phyloP scores from a whole-genome alignment of 1,284 basidiomycete genomes.

The Heliocybe sulcata region DNA sequence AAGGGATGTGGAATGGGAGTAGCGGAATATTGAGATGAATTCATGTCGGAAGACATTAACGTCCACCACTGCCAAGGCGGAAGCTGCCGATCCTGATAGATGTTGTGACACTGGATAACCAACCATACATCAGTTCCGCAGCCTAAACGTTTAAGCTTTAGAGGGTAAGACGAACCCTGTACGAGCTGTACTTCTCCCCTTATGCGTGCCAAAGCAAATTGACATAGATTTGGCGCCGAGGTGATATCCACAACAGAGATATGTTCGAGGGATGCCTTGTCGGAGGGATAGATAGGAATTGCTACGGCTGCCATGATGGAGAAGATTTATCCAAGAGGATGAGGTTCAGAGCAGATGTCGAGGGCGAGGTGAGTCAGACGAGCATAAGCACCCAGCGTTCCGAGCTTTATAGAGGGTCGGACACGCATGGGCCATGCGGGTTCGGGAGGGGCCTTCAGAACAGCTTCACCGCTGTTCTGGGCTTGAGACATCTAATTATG shows the following conservation, averaged over 20 bases:
- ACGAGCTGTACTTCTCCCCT: neutral
- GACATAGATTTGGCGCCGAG: neutral
- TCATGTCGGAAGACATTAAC: conserved; percentile 43
- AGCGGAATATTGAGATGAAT: conserved; percentile 52
- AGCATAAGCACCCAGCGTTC: neutral
- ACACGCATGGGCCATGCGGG: conserved; percentile 1
- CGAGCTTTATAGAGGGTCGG: conserved; percentile 1
- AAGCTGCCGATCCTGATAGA: neutral
- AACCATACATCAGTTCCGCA: neutral
- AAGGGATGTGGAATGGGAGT: conserved; percentile 33
- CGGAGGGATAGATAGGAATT: neutral
- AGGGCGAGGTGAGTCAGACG: neutral
- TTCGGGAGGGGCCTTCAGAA: neutral
- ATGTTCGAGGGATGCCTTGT: neutral
- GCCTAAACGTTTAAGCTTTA: neutral
- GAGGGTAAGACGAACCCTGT: neutral
- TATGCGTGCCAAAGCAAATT: neutral
- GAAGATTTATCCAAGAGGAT: neutral
- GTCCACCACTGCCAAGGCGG: neutral
- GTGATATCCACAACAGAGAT: neutral
- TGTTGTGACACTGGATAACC: neutral
- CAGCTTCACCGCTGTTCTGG: neutral
- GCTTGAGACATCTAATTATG: neutral
- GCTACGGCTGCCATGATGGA: neutral
- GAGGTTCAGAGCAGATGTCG: neutral